Conservation (phyloP, 2,329 filamentous ascomycete species). For the Ascochyta pisi region DNA sequence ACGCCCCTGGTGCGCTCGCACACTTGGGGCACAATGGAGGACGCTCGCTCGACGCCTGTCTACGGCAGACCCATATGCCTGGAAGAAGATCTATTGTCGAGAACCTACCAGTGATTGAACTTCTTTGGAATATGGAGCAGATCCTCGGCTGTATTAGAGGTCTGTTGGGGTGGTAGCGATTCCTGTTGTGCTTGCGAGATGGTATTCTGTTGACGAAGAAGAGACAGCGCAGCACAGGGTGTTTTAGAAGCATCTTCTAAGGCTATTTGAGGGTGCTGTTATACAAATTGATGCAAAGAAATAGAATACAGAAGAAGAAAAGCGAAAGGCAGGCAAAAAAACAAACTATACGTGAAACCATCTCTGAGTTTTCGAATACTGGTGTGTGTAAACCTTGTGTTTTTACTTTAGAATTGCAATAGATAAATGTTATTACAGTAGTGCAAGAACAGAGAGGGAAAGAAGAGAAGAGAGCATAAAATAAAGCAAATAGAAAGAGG, state of each 20-base stretch:
- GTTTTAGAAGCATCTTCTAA: constrained; percentile 15
- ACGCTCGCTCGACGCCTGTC: constrained; percentile 16
- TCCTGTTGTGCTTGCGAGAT: constrained; percentile 11
- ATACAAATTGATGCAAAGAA: constrained; percentile 13
- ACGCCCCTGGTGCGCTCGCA: constrained; percentile 7
- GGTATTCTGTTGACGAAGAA: constrained; percentile 6
- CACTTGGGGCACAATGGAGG: constrained; percentile 15
- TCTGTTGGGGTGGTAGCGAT: neutral
- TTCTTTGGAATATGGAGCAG: constrained; percentile 89
- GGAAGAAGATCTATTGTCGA: constrained; percentile 6
- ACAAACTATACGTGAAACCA: too few species aligned
- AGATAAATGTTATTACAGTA: too few species aligned
- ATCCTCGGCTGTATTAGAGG: constrained; percentile 62
- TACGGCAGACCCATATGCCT: constrained; percentile 12
- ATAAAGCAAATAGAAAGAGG: too few species aligned
- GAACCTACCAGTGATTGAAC: constrained; percentile 70
- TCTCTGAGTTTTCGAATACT: too few species aligned
- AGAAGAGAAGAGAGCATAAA: too few species aligned
- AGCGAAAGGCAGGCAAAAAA: neutral
- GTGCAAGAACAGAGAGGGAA: too few species aligned
- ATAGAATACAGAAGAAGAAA: neutral
- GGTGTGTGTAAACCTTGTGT: too few species aligned
- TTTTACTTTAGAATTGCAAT: too few species aligned
- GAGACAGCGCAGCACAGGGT: constrained; percentile 7
- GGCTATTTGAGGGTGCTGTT: constrained; percentile 19